phyloP scores from a whole-genome alignment of 768 basidiomycete genomes.

The Amyloporia xantha region DNA sequence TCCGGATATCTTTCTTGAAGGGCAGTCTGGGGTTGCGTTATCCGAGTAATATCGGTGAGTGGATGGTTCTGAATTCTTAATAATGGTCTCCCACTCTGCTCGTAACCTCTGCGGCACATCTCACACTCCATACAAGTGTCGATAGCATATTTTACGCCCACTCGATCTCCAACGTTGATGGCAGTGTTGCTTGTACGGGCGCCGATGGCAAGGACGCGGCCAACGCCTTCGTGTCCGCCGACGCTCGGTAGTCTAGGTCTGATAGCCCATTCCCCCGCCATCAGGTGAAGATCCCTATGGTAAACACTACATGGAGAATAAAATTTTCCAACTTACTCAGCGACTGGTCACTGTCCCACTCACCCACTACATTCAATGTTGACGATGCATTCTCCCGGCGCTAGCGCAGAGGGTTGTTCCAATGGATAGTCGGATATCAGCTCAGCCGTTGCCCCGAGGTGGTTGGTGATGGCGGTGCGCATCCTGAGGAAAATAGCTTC shows the following conservation, averaged over 20 bases:
- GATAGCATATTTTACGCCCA: slow-evolving; percentile 73
- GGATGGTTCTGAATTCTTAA: background rate
- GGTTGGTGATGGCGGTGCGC: slow-evolving; percentile 9
- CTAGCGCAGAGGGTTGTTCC: slow-evolving; percentile 41
- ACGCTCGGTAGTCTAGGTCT: slow-evolving; percentile 39
- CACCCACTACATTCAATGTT: slow-evolving; percentile 69
- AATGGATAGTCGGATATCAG: slow-evolving; percentile 41
- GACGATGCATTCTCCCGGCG: slow-evolving; percentile 61
- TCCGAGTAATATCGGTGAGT: background rate
- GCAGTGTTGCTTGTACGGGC: slow-evolving; percentile 45
- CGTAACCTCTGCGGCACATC: slow-evolving; percentile 55
- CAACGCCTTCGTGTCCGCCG: slow-evolving; percentile 72
- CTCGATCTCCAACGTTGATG: slow-evolving; percentile 65
- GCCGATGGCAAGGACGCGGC: slow-evolving; percentile 69
- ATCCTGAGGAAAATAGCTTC: too few species aligned
- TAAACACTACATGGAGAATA: slow-evolving; percentile 10
- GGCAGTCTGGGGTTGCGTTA: background rate
- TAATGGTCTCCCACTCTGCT: slow-evolving; percentile 45
- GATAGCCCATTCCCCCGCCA: background rate
- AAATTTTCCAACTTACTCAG: too few species aligned
- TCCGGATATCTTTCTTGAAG: slow-evolving; percentile 40
- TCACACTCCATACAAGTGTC: slow-evolving; percentile 66
- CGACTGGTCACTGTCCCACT: slow-evolving; percentile 27
- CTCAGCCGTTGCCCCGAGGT: background rate
- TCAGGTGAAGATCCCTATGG: slow-evolving; percentile 5